A percentile compares a stretch with the other conserved stretches of the same genome.
phyloP scores from a whole-genome alignment of 1,284 basidiomycete genomes.

The Retiboletus fuscus region DNA sequence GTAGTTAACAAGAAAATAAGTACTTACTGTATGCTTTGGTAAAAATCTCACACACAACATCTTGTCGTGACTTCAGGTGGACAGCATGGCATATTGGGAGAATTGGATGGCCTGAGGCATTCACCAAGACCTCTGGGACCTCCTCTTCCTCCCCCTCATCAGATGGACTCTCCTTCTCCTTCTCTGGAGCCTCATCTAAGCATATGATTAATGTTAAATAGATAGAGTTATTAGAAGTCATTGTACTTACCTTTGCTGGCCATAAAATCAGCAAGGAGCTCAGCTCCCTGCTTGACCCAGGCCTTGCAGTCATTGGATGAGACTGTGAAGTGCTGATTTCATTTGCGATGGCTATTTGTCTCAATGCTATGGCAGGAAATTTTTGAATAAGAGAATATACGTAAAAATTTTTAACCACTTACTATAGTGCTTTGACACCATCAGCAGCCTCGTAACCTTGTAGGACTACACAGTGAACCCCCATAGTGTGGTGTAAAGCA shows the following conservation, averaged over 20 bases:
- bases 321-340: background rate
- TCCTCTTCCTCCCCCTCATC: background rate
- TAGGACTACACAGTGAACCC: background rate
- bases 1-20: background rate
- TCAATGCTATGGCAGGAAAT: background rate
- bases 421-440: background rate
- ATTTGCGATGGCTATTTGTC: background rate
- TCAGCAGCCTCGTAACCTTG: background rate
- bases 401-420: background rate
- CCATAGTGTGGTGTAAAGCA: background rate
- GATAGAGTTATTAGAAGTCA: background rate
- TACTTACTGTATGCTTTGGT: conserved; percentile 12
- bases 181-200: background rate
- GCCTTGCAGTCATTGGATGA: conserved; percentile 10
- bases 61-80: background rate
- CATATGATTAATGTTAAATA: background rate
- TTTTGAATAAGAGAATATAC: background rate
- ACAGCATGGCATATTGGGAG: background rate
- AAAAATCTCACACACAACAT: conserved; percentile 4
- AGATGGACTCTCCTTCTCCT: background rate
- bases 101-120: background rate
- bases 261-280: background rate
- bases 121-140: background rate
- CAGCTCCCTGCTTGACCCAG: conserved; percentile 1
- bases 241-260: background rate